These are phyloP conservation scores for Vigna reflexopilosa DNA, from an alignment of 306 rosid species.

Conservation along the genomic window DNA sequence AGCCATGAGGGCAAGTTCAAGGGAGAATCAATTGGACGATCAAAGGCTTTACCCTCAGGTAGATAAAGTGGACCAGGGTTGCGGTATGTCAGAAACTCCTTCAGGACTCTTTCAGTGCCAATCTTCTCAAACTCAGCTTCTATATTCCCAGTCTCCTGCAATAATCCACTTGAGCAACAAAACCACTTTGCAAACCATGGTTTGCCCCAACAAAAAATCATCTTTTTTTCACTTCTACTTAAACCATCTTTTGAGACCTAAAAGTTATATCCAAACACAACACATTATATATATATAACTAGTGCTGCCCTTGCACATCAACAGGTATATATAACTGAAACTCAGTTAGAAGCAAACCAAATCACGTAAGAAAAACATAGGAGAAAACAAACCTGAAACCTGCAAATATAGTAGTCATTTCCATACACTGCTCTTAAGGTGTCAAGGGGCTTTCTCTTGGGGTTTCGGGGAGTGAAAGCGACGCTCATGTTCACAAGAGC, in stretches of 20 bases:
- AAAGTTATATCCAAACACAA: not conserved
- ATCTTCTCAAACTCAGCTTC: conserved; percentile 76
- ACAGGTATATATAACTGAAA: too few species aligned
- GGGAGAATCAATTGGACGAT: conserved; percentile 55
- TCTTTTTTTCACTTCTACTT: conserved; percentile 14
- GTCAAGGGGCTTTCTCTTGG: conserved; percentile 56
- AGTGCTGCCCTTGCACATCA: too few species aligned
- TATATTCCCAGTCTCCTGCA: conserved; percentile 76
- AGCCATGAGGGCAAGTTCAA: conserved; percentile 71
- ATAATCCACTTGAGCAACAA: not conserved
- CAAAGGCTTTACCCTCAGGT: conserved; percentile 66
- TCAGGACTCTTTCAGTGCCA: conserved; percentile 66
- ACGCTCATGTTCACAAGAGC: conserved; percentile 74
- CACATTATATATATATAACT: not conserved
- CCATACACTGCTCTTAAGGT: conserved; percentile 62
- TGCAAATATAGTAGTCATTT: conserved; percentile 67
- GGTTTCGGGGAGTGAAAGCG: conserved; percentile 61
- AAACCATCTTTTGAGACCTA: conserved; percentile 21
- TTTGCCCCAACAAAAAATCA: not conserved
- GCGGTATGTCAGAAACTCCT: conserved; percentile 64
- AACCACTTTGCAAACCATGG: conserved; percentile 7
- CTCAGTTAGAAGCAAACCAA: too few species aligned
- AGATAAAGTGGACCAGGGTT: conserved; percentile 66
- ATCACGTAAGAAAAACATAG: too few species aligned
- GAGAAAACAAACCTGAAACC: conserved; percentile 67